Evolutionary conservation across 2,329 filamentous ascomycete species (phyloP).

Genomic region (Cladobotryum protrusum): DNA sequence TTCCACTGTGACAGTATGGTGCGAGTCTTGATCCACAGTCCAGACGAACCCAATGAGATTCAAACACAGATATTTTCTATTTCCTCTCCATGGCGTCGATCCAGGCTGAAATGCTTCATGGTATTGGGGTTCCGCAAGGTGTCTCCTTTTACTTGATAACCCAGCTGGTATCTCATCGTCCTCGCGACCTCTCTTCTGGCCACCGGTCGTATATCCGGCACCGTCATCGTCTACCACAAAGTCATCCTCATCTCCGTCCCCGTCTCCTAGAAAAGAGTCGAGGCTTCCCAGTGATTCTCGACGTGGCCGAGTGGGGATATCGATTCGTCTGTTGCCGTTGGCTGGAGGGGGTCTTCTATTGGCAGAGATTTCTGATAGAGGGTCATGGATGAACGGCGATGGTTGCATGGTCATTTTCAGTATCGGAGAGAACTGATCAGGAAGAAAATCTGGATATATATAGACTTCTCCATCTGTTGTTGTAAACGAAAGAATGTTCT

Average conservation of each 20-base stretch:
- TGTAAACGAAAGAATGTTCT: constrained; percentile 86
- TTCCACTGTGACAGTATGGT: constrained; percentile 91
- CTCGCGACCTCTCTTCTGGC: constrained; percentile 45
- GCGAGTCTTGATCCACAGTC: constrained; percentile 92
- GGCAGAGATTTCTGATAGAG: constrained; percentile 61
- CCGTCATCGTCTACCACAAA: constrained; percentile 96
- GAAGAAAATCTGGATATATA: constrained; percentile 69
- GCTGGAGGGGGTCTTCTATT: constrained; percentile 49
- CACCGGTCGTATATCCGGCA: constrained; percentile 70
- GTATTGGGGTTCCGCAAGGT: constrained; percentile 53
- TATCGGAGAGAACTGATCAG: constrained; percentile 50
- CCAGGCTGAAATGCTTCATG: constrained; percentile 90
- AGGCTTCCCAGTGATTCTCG: constrained; percentile 67
- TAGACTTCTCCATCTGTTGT: constrained; percentile 90
- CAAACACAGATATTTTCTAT: constrained; percentile 85
- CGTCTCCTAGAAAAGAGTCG: constrained; percentile 69
- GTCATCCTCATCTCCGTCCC: constrained; percentile 53
- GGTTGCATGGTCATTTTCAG: constrained; percentile 59
- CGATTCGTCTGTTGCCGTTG: constrained; percentile 50
- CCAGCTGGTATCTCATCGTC: constrained; percentile 30
- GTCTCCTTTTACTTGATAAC: constrained; percentile 43
- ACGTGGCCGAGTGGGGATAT: constrained; percentile 44
- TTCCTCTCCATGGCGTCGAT: constrained; percentile 91
- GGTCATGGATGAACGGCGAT: constrained; percentile 81
- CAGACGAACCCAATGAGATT: constrained; percentile 93